Evolutionary conservation across 345 rosid genomes (phyloP).

Genomic region (Eucalyptus cladocalyx): DNA sequence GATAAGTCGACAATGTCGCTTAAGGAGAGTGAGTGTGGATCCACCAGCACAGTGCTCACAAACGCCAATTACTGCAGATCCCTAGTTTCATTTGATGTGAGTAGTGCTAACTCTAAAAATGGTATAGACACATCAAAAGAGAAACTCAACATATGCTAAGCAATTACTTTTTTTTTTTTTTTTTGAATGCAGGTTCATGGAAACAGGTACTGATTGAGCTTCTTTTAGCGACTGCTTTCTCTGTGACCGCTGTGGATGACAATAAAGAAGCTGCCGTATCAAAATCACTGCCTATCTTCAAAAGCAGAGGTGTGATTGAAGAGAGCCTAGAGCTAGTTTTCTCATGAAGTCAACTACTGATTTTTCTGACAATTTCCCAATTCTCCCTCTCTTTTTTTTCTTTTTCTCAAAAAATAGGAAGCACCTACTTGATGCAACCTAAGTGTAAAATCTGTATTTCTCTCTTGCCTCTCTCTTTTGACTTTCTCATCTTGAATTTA

Average conservation of each 20-base stretch:
- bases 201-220: conserved; percentile 2
- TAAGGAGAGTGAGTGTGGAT: conserved; percentile 79
- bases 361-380: not conserved
- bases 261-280: not conserved
- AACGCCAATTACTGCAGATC: conserved; percentile 61
- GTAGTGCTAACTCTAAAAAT: not conserved
- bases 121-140: not conserved
- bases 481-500: not conserved
- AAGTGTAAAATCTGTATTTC: not conserved
- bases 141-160: not conserved
- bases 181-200: conserved; percentile 6
- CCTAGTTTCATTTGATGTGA: conserved; percentile 27
- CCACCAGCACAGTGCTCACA: conserved; percentile 67
- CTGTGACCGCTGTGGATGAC: not conserved
- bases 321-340: not conserved
- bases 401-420: not conserved
- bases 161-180: not conserved
- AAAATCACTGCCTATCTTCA: not conserved
- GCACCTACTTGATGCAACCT: not conserved
- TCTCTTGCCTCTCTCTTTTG: not conserved
- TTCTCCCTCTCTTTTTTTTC: not conserved
- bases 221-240: not conserved
- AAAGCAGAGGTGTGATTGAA: not conserved
- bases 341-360: not conserved
- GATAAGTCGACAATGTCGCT: conserved; percentile 64